Percentiles rank a stretch among this genome's conserved stretches.
Conservation (phyloP, 805 yeast genomes). For the Wickerhamiella domercqiae region DNA sequence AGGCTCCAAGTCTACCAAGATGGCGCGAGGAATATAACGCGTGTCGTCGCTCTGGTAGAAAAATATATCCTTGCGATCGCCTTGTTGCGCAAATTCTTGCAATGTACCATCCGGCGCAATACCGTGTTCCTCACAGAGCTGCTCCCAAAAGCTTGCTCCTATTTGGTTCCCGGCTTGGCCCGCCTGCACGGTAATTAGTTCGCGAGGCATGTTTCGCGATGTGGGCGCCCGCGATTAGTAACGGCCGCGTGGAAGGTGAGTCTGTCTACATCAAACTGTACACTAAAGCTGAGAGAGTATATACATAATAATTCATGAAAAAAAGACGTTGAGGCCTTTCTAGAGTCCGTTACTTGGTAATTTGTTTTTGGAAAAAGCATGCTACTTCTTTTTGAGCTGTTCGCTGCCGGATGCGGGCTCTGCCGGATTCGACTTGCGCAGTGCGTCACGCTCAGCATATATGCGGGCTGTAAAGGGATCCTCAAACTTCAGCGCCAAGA, state of each 20-base stretch:
- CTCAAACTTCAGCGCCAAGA: conserved; percentile 71
- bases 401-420: background rate
- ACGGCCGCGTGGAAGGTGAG: background rate
- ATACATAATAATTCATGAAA: too few species aligned
- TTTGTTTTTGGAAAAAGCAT: too few species aligned
- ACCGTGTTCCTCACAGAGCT: conserved; percentile 75
- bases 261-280: background rate
- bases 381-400: too few species aligned
- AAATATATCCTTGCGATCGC: conserved; percentile 69
- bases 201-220: conserved; percentile 20
- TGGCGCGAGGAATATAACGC: conserved; percentile 75
- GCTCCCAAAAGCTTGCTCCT: conserved; percentile 86
- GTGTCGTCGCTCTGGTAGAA: conserved; percentile 62
- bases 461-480: conserved; percentile 93
- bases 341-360: too few species aligned
- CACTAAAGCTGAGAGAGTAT: too few species aligned
- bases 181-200: conserved; percentile 25
- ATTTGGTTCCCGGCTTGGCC: conserved; percentile 98
- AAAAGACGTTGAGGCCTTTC: too few species aligned
- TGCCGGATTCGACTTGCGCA: background rate
- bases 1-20: conserved; percentile 81
- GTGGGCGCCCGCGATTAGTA: background rate
- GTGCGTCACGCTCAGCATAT: conserved; percentile 53
- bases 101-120: conserved; percentile 50
- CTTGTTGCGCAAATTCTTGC: conserved; percentile 21